Base-by-base conservation (phyloP, 371 early-diverging fungal genomes). In the Sporodiniella umbellata region DNA sequence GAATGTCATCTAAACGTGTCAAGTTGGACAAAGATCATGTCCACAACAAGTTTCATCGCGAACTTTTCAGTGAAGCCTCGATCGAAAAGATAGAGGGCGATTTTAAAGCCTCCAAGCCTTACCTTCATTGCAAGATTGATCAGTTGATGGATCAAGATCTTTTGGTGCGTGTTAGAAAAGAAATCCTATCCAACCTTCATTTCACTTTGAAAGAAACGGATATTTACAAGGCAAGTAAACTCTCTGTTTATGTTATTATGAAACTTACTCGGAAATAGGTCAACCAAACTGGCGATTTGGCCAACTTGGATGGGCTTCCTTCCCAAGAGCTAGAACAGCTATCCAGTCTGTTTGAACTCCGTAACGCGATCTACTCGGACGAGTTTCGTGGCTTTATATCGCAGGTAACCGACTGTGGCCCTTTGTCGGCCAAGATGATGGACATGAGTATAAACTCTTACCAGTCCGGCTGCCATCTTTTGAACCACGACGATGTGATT, bases 401-500 rank as follows among this genome's bases (percentile, higher is more conserved):
- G 2, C 59, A 60, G 15, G 76, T 88, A 17, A 89, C 87, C 2
- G 85, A 83, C 0, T 88, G 87, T 58, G 84, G 86, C 1, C 77
- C 74, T n/a, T 48, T 85, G 4, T 82, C 83, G 6, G 75, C 80
- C n/a, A 51, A 63, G 30, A 73, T 82, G 58, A 80, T 84, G 51
- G 84, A 87, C 54, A 76, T 88, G 89, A 79, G 77, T 51, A 74
- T 79, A 44, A 84, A 83, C 48, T 69, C 69, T 28, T 84, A 80
- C 56, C 72, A 69, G 28, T 64, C 72, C 26, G 84, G 89, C 6
- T 88, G 87, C 62, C 88, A 88, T 53, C 64, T 90, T 38, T 62
- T 90, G 25, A 79, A 83, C 49, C 90, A 90, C 51, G 90, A 90
- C 75, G 90, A 90, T 60, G 87, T 86, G 6, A 90, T 90, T 59